phyloP scores from a whole-genome alignment of 2,329 filamentous ascomycete genomes.

The Alternaria sp. region DNA sequence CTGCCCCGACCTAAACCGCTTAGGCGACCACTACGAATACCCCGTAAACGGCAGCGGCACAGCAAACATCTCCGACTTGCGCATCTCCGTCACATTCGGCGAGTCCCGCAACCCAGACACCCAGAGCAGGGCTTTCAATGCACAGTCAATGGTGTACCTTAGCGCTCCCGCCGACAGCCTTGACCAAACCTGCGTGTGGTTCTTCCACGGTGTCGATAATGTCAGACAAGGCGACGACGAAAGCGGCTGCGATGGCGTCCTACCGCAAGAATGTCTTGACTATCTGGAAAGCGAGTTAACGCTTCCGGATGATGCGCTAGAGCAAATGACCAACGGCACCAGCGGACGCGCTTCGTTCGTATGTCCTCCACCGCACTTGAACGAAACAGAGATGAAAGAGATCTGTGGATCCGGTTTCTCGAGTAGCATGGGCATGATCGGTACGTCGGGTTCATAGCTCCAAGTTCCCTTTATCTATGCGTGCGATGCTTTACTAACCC shows the following conservation, averaged over 20 bases:
- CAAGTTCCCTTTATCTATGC: not conserved
- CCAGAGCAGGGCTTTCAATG: not conserved
- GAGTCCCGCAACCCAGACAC: not conserved
- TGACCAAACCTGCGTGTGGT: not conserved
- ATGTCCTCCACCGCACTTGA: not conserved
- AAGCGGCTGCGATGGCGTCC: not conserved
- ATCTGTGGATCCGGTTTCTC: not conserved
- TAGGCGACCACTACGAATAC: not conserved
- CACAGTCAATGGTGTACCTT: not conserved
- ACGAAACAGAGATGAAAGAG: not conserved
- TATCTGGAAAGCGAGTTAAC: not conserved
- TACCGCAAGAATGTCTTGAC: not conserved
- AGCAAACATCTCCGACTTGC: not conserved
- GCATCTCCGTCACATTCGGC: not conserved
- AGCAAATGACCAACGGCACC: not conserved
- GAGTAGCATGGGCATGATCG: not conserved
- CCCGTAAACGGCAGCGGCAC: not conserved
- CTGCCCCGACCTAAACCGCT: not conserved
- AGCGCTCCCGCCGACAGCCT: not conserved
- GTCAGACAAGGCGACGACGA: not conserved
- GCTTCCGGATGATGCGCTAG: not conserved
- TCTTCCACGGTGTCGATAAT: not conserved
- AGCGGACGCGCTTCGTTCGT: not conserved
- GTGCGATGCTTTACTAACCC: not conserved
- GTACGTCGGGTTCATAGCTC: not conserved